These are phyloP conservation scores for Mrakia gelida DNA, from an alignment of 768 basidiomycete species.

Conservation along the genomic window DNA sequence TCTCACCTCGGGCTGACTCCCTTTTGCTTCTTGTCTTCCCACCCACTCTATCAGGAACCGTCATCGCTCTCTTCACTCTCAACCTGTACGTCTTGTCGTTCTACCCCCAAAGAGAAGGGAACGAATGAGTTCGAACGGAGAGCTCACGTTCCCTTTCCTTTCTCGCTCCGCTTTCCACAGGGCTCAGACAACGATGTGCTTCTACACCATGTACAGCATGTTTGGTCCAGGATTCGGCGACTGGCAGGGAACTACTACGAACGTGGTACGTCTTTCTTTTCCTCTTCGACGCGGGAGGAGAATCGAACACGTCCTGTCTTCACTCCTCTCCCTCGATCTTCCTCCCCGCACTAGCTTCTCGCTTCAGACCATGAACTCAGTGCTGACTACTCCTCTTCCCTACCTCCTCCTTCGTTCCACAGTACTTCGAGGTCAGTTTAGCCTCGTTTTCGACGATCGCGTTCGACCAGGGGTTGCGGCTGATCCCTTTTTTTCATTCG, in stretches of 20 bases:
- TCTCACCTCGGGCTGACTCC: not conserved
- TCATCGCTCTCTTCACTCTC: not conserved
- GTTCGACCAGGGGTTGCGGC: not conserved
- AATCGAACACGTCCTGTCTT: no score
- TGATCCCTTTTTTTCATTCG: not conserved
- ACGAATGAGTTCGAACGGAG: no score
- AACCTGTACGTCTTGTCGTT: not conserved
- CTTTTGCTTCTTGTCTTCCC: not conserved
- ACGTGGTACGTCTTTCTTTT: not conserved
- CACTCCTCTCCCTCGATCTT: not conserved
- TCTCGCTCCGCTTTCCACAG: not conserved
- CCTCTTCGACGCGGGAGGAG: no score
- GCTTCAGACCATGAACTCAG: no score
- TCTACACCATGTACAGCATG: not conserved
- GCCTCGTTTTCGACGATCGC: not conserved
- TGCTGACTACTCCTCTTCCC: no score
- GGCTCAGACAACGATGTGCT: not conserved
- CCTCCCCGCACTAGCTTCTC: not conserved
- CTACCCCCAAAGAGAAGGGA: no score
- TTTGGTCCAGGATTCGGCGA: not conserved
- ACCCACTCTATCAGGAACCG: not conserved
- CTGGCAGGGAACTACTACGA: not conserved
- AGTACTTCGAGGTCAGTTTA: constrained; percentile 9
- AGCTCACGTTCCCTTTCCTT: not conserved
- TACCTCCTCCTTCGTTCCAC: not conserved